These are phyloP conservation scores for Panicum virgatum DNA, from an alignment of 202 grass and related monocot genomes.

Conservation along the genomic window DNA sequence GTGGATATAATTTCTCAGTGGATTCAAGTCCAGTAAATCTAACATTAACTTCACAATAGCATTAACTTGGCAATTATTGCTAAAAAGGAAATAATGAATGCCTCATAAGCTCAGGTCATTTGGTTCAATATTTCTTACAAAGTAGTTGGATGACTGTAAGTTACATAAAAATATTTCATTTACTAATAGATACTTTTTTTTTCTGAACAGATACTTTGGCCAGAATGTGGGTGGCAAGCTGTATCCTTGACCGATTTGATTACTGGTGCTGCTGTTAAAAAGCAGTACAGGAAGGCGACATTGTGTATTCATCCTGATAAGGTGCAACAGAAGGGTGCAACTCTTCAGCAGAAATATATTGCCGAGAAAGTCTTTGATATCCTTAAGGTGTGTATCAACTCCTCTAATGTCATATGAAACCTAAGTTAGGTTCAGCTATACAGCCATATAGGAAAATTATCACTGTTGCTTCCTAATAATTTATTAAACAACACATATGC, in stretches of 20 bases:
- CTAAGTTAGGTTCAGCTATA: neutral
- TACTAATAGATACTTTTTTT: constrained; percentile 20
- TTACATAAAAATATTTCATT: neutral
- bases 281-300: constrained; percentile 89
- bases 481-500: neutral
- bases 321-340: constrained; percentile 98
- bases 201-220: constrained; percentile 84
- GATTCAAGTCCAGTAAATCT: neutral
- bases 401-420: neutral
- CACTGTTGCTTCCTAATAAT: constrained; percentile 5
- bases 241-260: constrained; percentile 98
- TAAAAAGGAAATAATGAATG: neutral
- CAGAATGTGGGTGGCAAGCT: constrained; percentile 87
- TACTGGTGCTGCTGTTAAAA: constrained; percentile 83
- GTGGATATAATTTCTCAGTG: neutral
- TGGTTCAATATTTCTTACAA: neutral
- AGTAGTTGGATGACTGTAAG: neutral
- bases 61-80: neutral
- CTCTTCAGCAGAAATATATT: constrained; percentile 94
- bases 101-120: neutral
- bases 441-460: constrained; percentile 18
- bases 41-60: neutral
- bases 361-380: constrained; percentile 97
- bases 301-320: constrained; percentile 99
- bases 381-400: constrained; percentile 75